phyloP scores from a whole-genome alignment of 2,329 filamentous ascomycete species.

The Paecilomyces niveus region DNA sequence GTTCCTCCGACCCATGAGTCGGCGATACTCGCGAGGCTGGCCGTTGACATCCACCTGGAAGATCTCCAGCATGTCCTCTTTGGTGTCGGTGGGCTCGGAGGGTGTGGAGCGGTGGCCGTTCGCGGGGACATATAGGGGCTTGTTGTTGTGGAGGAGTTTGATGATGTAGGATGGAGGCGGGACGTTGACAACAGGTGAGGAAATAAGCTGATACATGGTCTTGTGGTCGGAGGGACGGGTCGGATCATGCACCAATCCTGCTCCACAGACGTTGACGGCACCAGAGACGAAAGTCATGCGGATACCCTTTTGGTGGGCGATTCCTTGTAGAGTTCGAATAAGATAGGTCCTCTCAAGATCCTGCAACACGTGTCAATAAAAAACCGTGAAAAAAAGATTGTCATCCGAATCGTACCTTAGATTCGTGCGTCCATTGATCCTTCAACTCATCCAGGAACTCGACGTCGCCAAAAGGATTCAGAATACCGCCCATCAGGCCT shows the following conservation, averaged over 20 bases:
- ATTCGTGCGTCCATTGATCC: constrained; percentile 97
- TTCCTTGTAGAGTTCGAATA: constrained; percentile 90
- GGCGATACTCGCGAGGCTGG: constrained; percentile 72
- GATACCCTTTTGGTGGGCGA: constrained; percentile 88
- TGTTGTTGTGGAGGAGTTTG: constrained; percentile 92
- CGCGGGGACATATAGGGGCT: constrained; percentile 78
- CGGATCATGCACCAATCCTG: constrained; percentile 90
- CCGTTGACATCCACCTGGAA: constrained; percentile 92
- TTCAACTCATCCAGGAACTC: constrained; percentile 90
- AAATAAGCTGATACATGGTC: constrained; percentile 98
- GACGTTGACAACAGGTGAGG: constrained; percentile 83
- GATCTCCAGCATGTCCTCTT: constrained; percentile 99
- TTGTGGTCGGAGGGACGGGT: constrained; percentile 89
- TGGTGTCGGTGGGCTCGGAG: constrained; percentile 71
- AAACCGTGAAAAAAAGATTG: constrained; percentile 2
- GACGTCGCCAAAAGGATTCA: constrained; percentile 94
- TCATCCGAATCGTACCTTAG: constrained; percentile 53
- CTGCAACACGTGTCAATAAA: constrained; percentile 25
- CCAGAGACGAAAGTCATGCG: constrained; percentile 97
- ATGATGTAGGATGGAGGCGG: constrained; percentile 80
- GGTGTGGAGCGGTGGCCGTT: constrained; percentile 71
- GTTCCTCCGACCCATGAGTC: constrained; percentile 87
- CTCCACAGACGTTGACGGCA: constrained; percentile 80
- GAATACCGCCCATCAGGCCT: constrained; percentile 88
- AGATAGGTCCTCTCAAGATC: constrained; percentile 95